phyloP scores from a whole-genome alignment of 1,284 basidiomycete species.

The Hemileia vastatrix region DNA sequence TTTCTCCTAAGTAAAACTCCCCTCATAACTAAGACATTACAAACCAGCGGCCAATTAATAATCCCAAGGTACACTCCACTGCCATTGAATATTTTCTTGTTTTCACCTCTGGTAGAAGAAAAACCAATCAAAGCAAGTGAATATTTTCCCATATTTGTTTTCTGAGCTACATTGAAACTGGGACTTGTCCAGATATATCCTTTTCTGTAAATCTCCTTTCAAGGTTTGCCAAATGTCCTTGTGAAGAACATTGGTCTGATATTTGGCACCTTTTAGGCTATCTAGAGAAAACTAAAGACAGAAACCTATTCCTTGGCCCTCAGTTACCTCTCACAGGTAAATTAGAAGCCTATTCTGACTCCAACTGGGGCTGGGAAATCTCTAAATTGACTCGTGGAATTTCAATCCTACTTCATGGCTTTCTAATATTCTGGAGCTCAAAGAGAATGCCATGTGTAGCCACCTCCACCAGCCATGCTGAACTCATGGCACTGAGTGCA shows the following conservation, averaged over 20 bases:
- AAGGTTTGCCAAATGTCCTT: background rate
- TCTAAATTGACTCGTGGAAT: background rate
- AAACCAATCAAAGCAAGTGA: too few relatives aligned
- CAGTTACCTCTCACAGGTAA: too few relatives aligned
- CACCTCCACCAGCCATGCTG: background rate
- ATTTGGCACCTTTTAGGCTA: background rate
- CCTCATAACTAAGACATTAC: too few relatives aligned
- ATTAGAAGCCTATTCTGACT: conserved; percentile 4
- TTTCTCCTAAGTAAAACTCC: background rate
- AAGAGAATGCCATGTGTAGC: background rate
- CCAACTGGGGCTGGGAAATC: conserved; percentile 11
- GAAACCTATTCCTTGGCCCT: background rate
- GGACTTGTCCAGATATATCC: too few relatives aligned
- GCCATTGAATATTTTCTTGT: too few relatives aligned
- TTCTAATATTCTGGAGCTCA: conserved; percentile 1
- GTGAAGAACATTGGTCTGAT: background rate
- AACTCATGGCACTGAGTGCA: background rate
- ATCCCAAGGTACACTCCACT: too few relatives aligned
- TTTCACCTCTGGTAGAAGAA: too few relatives aligned
- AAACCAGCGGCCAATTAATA: too few relatives aligned
- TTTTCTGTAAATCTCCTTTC: background rate
- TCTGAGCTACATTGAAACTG: too few relatives aligned
- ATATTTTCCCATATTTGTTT: too few relatives aligned
- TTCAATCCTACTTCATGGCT: background rate
- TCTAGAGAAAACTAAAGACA: background rate